Evolutionary conservation across 306 rosid genomes (phyloP), one percentile per base, ranked within the genome.

Genomic region (Casuarina equisetifolia): DNA sequence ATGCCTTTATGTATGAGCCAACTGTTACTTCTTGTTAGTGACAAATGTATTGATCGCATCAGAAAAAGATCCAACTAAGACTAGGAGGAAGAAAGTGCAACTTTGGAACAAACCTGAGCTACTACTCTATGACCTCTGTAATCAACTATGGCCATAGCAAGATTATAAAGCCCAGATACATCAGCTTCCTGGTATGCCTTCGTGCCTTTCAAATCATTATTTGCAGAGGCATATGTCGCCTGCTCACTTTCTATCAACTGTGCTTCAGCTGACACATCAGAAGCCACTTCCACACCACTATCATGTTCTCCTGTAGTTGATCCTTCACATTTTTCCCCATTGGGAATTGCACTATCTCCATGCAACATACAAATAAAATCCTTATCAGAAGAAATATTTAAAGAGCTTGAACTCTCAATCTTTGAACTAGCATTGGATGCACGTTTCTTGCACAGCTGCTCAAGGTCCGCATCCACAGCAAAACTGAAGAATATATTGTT

Each of bases 101-200:
- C 39, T 76, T 62, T 25, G n/a, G 49, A 13, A 81, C 93, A 72
- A 77, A 96, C 99, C 97, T 96, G 99, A 74, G 99, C 99, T 64
- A 96, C 98, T 81, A 96, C 99, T 77, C 99, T 91, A 80, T 96
- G 99, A 57, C 99, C 99, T 84, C 97, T 88, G 84, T 89, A 93
- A 90, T 96, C 99, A 82, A 96, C 88, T 79, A 96, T 93, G 58
- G 96, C 93, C 98, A 96, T 96, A 53, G 99, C 98, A 74, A 92
- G 99, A 86, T 88, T 92, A 80, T 91, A 92, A 76, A 96, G 92
- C 49, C 99, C 98, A 72, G 92, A 82, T 43, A 96, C 98, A 91
- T 96, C 96, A 72, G 97, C 98, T 87, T 96, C 99, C 85, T 96
- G 99, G 87, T 96, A 96, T 57, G 98, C 98, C 87, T 89, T 92